Percentiles rank a stretch among this genome's conserved stretches.
Conservation (phyloP, 2,329 filamentous ascomycete species). For the Furcasterigmium sp. region DNA sequence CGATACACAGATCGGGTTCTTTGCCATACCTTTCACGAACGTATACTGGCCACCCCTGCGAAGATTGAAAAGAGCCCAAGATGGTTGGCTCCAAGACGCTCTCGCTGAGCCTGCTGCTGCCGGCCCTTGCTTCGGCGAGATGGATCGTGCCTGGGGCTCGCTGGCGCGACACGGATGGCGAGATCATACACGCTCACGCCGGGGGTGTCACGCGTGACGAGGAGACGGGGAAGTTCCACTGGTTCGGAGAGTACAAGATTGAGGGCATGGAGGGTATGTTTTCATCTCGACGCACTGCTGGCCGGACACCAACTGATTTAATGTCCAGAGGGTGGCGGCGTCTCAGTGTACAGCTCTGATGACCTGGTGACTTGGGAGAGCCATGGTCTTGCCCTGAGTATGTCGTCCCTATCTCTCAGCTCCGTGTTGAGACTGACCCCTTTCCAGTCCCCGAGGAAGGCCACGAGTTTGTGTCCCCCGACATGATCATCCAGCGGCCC, state of each 20-base stretch:
- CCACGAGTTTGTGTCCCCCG: constrained; percentile 48
- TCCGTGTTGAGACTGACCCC: too few relatives aligned
- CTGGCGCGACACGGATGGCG: constrained; percentile 56
- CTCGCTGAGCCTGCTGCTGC: constrained; percentile 7
- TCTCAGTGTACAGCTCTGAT: constrained; percentile 56
- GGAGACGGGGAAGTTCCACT: constrained; percentile 49
- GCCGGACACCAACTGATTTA: too few relatives aligned
- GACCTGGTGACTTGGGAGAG: constrained; percentile 55
- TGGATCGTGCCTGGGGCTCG: constrained; percentile 58
- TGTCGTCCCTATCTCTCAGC: too few relatives aligned
- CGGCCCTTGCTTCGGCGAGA: constrained; percentile 27
- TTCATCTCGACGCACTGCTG: too few relatives aligned
- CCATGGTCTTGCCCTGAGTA: constrained; percentile 51
- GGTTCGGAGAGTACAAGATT: constrained; percentile 58
- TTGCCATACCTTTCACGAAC: too few relatives aligned
- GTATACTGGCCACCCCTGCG: too few relatives aligned
- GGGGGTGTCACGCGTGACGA: constrained; percentile 49
- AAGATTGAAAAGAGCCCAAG: too few relatives aligned
- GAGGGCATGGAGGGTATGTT: constrained; percentile 49
- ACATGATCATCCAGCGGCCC: constrained; percentile 55
- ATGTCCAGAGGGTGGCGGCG: constrained; percentile 55
- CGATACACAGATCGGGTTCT: too few relatives aligned
- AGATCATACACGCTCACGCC: constrained; percentile 58
- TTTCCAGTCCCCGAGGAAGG: constrained; percentile 27
- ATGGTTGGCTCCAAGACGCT: constrained; percentile 11